Percentiles rank a stretch among this genome's conserved stretches.
Evolutionary conservation across 2,329 filamentous ascomycete species (phyloP).

Genomic region (Chalara sp.): DNA sequence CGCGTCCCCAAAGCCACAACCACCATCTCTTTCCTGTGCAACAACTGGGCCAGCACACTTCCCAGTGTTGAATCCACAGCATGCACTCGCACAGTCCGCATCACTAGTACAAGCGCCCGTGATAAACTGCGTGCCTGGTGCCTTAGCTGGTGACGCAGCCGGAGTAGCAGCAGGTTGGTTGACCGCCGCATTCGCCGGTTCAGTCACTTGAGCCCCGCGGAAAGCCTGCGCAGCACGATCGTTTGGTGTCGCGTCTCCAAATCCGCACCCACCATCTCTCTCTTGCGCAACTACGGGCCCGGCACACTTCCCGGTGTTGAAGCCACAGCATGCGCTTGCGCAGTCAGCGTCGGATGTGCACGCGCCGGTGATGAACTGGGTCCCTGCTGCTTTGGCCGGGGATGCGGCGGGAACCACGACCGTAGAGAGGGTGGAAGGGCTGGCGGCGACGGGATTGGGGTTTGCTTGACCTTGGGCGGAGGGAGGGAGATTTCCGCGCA

Average conservation of each 20-base stretch:
- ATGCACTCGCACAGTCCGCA: too few relatives aligned
- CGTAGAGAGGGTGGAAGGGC: background rate
- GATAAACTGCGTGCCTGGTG: too few relatives aligned
- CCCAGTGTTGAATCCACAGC: too few relatives aligned
- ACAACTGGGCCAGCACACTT: too few relatives aligned
- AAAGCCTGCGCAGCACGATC: slow-evolving; percentile 3
- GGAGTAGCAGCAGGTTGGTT: too few relatives aligned
- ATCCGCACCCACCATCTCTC: slow-evolving; percentile 30
- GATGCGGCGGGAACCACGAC: background rate
- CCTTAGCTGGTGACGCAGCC: too few relatives aligned
- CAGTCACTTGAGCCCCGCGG: too few relatives aligned
- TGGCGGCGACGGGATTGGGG: background rate
- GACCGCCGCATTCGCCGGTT: too few relatives aligned
- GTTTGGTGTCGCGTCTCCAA: slow-evolving; percentile 14
- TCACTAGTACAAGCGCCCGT: too few relatives aligned
- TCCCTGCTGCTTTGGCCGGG: slow-evolving; percentile 10
- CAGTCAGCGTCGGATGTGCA: slow-evolving; percentile 28
- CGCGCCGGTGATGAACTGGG: slow-evolving; percentile 30
- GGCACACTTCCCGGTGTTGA: slow-evolving; percentile 24
- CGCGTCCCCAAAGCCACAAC: too few relatives aligned
- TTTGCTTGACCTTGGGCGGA: background rate
- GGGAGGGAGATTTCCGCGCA: background rate
- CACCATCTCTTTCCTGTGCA: too few relatives aligned
- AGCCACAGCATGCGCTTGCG: slow-evolving; percentile 27
- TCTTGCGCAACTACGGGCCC: slow-evolving; percentile 27